Base-by-base conservation (phyloP, 225 moss, liverwort and hornwort species). In the Marchantia polymorpha region DNA sequence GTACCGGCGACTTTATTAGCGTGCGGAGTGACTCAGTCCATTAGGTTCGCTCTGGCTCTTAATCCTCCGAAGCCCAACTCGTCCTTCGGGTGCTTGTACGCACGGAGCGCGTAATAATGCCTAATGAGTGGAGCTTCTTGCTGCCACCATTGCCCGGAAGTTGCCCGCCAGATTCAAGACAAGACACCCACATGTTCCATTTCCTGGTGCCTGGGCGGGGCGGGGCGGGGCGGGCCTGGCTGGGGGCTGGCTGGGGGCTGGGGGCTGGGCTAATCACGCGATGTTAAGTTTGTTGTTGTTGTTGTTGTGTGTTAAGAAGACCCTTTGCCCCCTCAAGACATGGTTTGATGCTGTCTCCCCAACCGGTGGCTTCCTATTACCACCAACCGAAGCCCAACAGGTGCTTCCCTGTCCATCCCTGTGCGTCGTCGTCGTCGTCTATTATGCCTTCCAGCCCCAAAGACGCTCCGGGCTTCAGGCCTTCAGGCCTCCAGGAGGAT, bases 281-380 rank as follows among this genome's bases (percentile, higher is more conserved):
- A 23, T 66, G 66, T 66, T 66, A 10, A 26, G 25, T 66, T 66
- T 26, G 15, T 12, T 39, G 39, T 39, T 39, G 39, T 39, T 2
- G 39, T 5, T 39, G 2, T 5, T 39, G n/a, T n/a, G n/a, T n/a
- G n/a, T 65, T 11, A 65, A 23, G 19, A 60, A 19, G n/a, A 54
- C 53, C 53, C 60, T 60, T 60, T 60, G 16, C 60, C 20, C 10
- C 7, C 66, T 26, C 30, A 7, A 66, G 66, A 7, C 66, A 66
- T 66, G 66, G 27, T 66, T 66, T 66, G 66, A 66, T 66, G 66
- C 26, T 66, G 66, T 30, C 66, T 66, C 13, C 16, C 54, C 13
- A 22, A 60, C 60, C 60, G 4, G 19, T 60, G 0, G 60, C 27
- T 66, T 30, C 29, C n/a, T 12, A 26, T 66, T 10, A 0, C 1